Base-by-base conservation (phyloP, 106 monocot genomes). In the Apostasia shenzhenica region DNA sequence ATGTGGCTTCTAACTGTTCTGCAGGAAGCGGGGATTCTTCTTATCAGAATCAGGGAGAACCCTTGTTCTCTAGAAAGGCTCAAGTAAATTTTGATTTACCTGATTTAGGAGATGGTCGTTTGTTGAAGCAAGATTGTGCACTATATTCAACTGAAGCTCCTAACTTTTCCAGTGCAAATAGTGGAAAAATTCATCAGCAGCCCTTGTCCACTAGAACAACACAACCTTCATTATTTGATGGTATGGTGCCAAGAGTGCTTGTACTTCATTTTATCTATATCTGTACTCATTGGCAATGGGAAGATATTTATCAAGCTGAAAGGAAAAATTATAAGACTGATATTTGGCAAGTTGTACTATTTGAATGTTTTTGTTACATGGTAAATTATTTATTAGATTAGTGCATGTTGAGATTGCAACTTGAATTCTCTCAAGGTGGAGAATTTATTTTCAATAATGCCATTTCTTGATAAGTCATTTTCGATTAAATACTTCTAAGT, bases 41-140 rank as follows among this genome's bases (percentile, higher is more conserved):
- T 44, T 68, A 59, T 58, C 50, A 61, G 63, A 50, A 63, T 59
- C 61, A 54, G 7, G 80, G 48, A 54, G 64, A 68, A 46, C 81
- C 78, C 50, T 48, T 77, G 58, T 84, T 81, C 70, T 75, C 78
- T 43, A 83, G 81, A 70, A 63, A 64, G 13, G 63, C 65, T 70
- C 68, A 61, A 63, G 14, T 4, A 54, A 14, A 40, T 54, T 43
- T 59, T 14, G 55, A 1, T 49, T 44, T 62, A 13, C 49, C 65
- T 5, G 46, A 55, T 58, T 58, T 45, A 51, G 63, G 49, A 66
- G 38, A 11, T 44, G 70, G 65, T 54, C 63, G 43, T 4, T 54
- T 58, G 14, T 14, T 43, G 47, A 52, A 65, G n/a, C 70, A 78
- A 59, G 48, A 54, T 14, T 74, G 38, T 55, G 6, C 13, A 13